Evolutionary conservation across 2,329 filamentous ascomycete genomes (phyloP).

Genomic region (Apiospora saccharicola): DNA sequence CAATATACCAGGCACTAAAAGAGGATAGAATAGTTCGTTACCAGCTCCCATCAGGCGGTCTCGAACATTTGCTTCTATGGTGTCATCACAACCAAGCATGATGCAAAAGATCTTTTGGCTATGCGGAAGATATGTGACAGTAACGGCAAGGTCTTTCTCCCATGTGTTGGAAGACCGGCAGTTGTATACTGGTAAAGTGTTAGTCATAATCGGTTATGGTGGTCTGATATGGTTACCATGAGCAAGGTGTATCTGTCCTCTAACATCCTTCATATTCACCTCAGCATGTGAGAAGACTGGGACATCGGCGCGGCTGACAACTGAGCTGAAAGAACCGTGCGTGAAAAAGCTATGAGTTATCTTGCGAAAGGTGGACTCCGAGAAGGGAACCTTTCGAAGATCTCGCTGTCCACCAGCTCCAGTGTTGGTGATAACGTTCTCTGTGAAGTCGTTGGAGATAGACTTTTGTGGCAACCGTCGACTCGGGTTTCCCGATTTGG

Average conservation of each 20-base stretch:
- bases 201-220: background rate
- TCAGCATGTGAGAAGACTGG: slow-evolving; percentile 34
- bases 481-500: too few species aligned
- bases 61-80: slow-evolving; percentile 31
- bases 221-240: slow-evolving; percentile 27
- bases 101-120: slow-evolving; percentile 34
- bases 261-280: slow-evolving; percentile 27
- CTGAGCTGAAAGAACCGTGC: slow-evolving; percentile 35
- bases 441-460: too few species aligned
- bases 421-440: too few species aligned
- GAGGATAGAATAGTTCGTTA: slow-evolving; percentile 34
- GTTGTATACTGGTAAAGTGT: slow-evolving; percentile 35
- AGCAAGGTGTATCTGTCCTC: too few species aligned
- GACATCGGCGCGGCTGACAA: slow-evolving; percentile 36
- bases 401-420: slow-evolving; percentile 22
- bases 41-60: slow-evolving; percentile 26
- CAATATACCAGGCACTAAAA: slow-evolving; percentile 41
- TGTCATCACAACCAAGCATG: slow-evolving; percentile 34
- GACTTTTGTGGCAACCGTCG: too few species aligned
- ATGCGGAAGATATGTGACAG: slow-evolving; percentile 37
- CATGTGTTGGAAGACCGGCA: slow-evolving; percentile 38
- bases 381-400: slow-evolving; percentile 35
- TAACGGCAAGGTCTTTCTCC: slow-evolving; percentile 37
- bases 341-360: slow-evolving; percentile 32
- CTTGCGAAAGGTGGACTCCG: slow-evolving; percentile 28